Evolutionary conservation across 2,329 filamentous ascomycete genomes (phyloP), one percentile per base, ranked within the genome.

Genomic region (Ophiosphaerella narmari): DNA sequence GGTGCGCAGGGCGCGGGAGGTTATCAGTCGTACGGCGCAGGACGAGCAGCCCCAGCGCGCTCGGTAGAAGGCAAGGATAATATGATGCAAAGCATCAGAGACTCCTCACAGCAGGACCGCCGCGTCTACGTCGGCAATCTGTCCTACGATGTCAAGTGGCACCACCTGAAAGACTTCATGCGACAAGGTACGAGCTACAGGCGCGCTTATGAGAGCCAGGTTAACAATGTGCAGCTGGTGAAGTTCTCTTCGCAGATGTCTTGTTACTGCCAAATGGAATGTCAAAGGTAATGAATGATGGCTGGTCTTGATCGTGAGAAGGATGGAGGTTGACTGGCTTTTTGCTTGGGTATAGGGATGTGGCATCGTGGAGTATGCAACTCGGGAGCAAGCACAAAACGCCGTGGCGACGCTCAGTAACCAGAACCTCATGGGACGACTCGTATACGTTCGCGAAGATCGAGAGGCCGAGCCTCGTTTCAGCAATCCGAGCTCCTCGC

Each of bases 281-380:
- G 94, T 97, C 93, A 90, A 99, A 99, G 93, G 93, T 97, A 92
- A 91, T 91, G 90, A 91, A 88, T 86, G 87, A 85, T 87, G 88
- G 88, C 86, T 90, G 90, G 89, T 86, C 81, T 63, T 81, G 64
- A 81, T 80, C 78, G 80, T 79, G 80, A 80, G 86, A 83, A 83
- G 91, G 90, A 94, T 90, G 90, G 91, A 97, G 92, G 96, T 93
- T 93, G 92, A 88, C 87, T 90, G 91, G 90, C 87, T 88, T 71
- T 21, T 90, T 90, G 87, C 87, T 86, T 79, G 83, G 88, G 85
- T 84, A 88, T 96, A 97, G 93, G 93, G 94, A 91, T 99, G 93
- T 93, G 94, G 94, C 82, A 99, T 99, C 90, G 94, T 99, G 88
- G 94, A 99, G 88, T 99, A 99, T 87, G 92, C 92, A 77, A 97